Percentiles rank a stretch among this genome's conserved stretches.
Conservation (phyloP, 225 moss, liverwort and hornwort genomes). For the Rhytidiadelphus loreus region DNA sequence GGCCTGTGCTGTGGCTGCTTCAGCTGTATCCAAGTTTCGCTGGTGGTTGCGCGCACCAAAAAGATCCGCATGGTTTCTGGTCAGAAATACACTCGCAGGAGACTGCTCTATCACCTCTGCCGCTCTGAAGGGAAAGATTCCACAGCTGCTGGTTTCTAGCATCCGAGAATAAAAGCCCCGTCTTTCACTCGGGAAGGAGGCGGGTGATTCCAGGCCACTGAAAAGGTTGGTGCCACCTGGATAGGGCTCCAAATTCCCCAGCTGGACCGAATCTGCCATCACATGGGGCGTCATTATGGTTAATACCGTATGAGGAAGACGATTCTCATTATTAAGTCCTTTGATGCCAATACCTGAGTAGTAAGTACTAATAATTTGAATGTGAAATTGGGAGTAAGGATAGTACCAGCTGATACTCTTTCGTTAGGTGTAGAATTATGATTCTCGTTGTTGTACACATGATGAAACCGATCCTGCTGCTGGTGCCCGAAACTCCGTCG, state of each 20-base stretch:
- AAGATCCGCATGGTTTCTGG: not conserved
- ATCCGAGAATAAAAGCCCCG: not conserved
- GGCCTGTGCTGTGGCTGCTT: conserved; percentile 15
- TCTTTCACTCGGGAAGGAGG: not conserved
- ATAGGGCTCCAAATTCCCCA: not conserved
- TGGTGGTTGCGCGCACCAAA: not conserved
- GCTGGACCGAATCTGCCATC: conserved; percentile 11
- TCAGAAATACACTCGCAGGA: not conserved
- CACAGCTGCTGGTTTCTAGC: not conserved
- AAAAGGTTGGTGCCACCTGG: not conserved
- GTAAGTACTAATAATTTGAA: not conserved
- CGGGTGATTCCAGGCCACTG: not conserved
- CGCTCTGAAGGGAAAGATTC: not conserved
- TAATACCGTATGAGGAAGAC: not conserved
- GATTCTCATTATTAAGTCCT: not conserved
- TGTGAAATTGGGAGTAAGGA: not conserved
- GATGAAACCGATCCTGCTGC: not conserved
- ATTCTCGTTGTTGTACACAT: not conserved
- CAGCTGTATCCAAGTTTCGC: not conserved
- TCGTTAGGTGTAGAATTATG: not conserved
- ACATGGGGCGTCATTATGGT: not conserved
- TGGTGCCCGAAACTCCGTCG: conserved; percentile 11
- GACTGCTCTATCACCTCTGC: not conserved
- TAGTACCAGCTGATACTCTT: conserved; percentile 5
- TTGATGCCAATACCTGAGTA: not conserved